These are phyloP conservation scores for Ogataea ganodermae DNA, from an alignment of 805 yeast genomes.

Conservation along the genomic window DNA sequence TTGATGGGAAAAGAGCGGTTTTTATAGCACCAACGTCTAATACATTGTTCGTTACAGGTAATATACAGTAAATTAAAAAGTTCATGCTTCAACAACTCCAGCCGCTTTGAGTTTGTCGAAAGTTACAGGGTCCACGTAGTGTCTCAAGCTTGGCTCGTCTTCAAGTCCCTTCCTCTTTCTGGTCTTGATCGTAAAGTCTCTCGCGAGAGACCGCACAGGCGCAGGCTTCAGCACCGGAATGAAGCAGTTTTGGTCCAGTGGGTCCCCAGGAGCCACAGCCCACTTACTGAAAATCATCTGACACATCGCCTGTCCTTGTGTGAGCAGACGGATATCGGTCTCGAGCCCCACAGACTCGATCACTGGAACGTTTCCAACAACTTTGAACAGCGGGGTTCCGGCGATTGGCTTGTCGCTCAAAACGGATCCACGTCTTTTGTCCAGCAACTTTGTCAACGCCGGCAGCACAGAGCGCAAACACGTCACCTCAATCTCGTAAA, in stretches of 20 bases:
- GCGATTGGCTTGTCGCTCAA: constrained; percentile 54
- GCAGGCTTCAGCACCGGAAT: constrained; percentile 80
- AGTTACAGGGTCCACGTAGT: constrained; percentile 66
- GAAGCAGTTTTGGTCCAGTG: constrained; percentile 64
- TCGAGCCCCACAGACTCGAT: constrained; percentile 90
- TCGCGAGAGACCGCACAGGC: constrained; percentile 63
- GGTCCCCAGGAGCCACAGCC: constrained; percentile 88
- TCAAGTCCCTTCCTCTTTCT: constrained; percentile 84
- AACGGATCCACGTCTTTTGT: constrained; percentile 69
- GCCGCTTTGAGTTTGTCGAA: constrained; percentile 47
- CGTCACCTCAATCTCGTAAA: constrained; percentile 59
- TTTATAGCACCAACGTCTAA: background rate
- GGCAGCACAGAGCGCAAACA: constrained; percentile 45
- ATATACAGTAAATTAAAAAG: background rate
- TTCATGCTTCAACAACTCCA: constrained; percentile 19
- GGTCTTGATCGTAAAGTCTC: constrained; percentile 89
- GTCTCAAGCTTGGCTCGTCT: constrained; percentile 66
- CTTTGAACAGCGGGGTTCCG: constrained; percentile 67
- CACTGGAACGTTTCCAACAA: constrained; percentile 75
- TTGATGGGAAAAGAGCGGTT: constrained; percentile 1
- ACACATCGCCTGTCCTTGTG: constrained; percentile 79
- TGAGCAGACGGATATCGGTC: constrained; percentile 74
- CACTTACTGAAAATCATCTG: constrained; percentile 67
- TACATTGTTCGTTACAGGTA: constrained; percentile 1
- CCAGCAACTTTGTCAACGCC: constrained; percentile 41